phyloP scores from a whole-genome alignment of 768 basidiomycete genomes.

The Agaricus subrufescens region DNA sequence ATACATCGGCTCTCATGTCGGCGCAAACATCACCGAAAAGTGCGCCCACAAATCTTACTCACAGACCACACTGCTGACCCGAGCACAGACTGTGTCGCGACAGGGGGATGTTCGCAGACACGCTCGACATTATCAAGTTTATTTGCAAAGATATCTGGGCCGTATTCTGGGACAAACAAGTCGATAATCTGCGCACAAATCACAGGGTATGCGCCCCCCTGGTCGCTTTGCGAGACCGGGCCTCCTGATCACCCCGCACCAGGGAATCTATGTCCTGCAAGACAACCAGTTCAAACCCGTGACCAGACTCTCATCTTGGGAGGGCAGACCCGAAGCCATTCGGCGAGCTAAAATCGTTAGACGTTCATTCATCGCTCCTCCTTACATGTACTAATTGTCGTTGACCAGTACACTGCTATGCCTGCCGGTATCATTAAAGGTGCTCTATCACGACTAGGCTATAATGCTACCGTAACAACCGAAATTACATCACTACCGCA shows the following conservation, averaged over 20 bases:
- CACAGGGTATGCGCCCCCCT: conserved; percentile 61
- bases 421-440: conserved; percentile 84
- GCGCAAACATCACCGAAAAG: conserved; percentile 84
- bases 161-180: conserved; percentile 90
- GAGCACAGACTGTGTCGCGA: conserved; percentile 66
- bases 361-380: not conserved
- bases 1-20: conserved; percentile 81
- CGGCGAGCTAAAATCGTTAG: conserved; percentile 68
- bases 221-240: not conserved
- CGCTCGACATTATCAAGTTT: conserved; percentile 90
- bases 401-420: conserved; percentile 68
- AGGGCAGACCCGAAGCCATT: conserved; percentile 70
- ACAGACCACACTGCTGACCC: not conserved
- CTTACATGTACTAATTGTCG: not conserved
- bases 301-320: conserved; percentile 73
- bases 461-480: conserved; percentile 67
- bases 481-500: conserved; percentile 83
- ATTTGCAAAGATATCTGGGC: conserved; percentile 96
- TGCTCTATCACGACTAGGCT: conserved; percentile 73
- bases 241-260: not conserved
- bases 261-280: conserved; percentile 94
- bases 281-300: conserved; percentile 90
- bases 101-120: conserved; percentile 70
- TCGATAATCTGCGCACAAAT: conserved; percentile 93
- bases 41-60: conserved; percentile 27